Conservation (phyloP, 768 basidiomycete species). For the Lentinula boryana region DNA sequence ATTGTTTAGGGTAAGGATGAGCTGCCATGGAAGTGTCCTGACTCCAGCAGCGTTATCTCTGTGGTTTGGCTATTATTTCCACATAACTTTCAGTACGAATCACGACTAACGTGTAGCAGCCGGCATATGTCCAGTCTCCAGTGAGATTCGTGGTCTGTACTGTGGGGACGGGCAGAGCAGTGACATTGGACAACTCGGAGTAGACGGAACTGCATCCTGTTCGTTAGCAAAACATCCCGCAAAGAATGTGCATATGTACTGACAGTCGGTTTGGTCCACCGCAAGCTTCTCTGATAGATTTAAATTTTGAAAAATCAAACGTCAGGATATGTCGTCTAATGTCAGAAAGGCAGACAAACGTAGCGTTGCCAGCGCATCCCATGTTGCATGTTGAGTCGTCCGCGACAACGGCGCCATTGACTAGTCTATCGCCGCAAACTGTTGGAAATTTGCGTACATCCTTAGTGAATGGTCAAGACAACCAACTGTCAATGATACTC, state of each 20-base stretch:
- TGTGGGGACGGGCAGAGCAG: constrained; percentile 52
- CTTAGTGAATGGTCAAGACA: background rate
- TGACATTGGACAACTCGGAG: constrained; percentile 42
- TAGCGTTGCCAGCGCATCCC: constrained; percentile 64
- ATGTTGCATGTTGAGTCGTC: constrained; percentile 56
- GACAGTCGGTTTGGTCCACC: constrained; percentile 63
- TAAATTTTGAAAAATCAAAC: background rate
- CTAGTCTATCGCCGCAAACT: constrained; percentile 70
- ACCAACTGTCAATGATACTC: constrained; percentile 14
- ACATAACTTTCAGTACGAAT: background rate
- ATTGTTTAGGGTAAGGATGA: constrained; percentile 55
- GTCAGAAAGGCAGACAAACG: constrained; percentile 31
- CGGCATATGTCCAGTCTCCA: constrained; percentile 57
- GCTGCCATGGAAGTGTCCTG: constrained; percentile 56
- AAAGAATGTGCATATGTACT: background rate
- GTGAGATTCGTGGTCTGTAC: constrained; percentile 53
- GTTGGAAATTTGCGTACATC: background rate
- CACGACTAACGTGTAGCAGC: constrained; percentile 54
- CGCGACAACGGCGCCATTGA: constrained; percentile 51
- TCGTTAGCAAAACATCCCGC: background rate
- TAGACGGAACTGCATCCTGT: constrained; percentile 46
- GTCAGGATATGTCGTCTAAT: background rate
- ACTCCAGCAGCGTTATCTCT: constrained; percentile 20
- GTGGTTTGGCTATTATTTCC: background rate
- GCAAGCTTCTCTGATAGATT: constrained; percentile 48